Conservation (phyloP, 164 flowering plant species). For the Berberis vulgaris region DNA sequence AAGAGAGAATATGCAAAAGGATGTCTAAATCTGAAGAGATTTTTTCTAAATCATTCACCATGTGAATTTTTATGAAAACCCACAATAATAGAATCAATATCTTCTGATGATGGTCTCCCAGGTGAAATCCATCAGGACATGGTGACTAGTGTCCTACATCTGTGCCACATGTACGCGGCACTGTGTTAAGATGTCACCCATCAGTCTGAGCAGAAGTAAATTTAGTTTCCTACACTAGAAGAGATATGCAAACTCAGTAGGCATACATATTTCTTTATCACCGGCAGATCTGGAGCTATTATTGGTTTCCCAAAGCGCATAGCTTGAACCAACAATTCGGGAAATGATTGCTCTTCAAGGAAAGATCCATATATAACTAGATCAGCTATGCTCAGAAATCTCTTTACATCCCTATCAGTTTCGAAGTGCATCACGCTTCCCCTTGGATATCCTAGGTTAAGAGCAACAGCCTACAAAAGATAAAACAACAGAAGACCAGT, state of each 20-base stretch:
- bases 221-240: background rate
- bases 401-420: slow-evolving; percentile 36
- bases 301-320: slow-evolving; percentile 83
- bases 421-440: slow-evolving; percentile 48
- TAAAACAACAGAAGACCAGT: background rate
- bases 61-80: too few species aligned
- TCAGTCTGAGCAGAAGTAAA: background rate
- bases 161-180: background rate
- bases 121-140: too few species aligned
- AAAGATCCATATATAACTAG: slow-evolving; percentile 89
- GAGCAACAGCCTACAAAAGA: slow-evolving; percentile 55
- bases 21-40: too few species aligned
- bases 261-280: slow-evolving; percentile 76
- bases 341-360: slow-evolving; percentile 86
- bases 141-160: too few species aligned
- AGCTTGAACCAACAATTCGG: slow-evolving; percentile 63
- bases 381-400: slow-evolving; percentile 40
- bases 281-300: slow-evolving; percentile 72
- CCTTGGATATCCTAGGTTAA: slow-evolving; percentile 53
- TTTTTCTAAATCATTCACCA: too few species aligned
- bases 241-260: slow-evolving; percentile 8
- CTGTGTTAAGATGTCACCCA: background rate
- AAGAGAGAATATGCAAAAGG: too few species aligned
- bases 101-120: too few species aligned
- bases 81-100: too few species aligned